Conservation (phyloP, 1,284 basidiomycete genomes). For the Naganishia sp. region DNA sequence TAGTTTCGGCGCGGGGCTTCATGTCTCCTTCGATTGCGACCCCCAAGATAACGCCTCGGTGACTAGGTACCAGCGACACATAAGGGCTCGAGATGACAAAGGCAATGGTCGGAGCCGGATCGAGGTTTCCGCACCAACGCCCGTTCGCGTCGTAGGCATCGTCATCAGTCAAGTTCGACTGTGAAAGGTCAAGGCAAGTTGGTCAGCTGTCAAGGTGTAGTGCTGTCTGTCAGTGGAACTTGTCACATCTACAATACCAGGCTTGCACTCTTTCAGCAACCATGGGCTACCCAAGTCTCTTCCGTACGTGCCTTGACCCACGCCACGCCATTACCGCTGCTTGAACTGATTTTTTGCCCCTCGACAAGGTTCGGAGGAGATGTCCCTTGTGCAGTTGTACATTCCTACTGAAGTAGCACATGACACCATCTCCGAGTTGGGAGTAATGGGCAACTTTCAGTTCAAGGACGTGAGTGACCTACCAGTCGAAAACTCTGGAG, state of each 20-base stretch:
- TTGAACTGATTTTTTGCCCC: background rate
- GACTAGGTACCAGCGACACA: background rate
- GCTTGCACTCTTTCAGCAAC: background rate
- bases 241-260: no score
- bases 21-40: background rate
- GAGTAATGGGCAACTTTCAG: conserved; percentile 92
- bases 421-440: conserved; percentile 91
- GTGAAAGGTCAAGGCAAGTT: no score
- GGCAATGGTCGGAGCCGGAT: background rate
- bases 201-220: no score
- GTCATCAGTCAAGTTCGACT: background rate
- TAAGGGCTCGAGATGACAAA: background rate
- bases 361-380: conserved; percentile 79
- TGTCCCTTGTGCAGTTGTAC: conserved; percentile 98
- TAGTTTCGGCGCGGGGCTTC: no score
- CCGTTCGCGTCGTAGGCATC: conserved; percentile 7
- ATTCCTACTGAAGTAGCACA: conserved; percentile 97
- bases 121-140: background rate
- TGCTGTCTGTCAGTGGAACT: no score
- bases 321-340: conserved; percentile 4
- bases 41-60: background rate
- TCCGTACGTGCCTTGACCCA: conserved; percentile 63
- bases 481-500: background rate
- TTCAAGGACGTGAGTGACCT: conserved; percentile 83
- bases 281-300: conserved; percentile 69